A percentile compares a stretch with the other conserved stretches of the same genome.
Evolutionary conservation across 1,284 basidiomycete genomes (phyloP).

Genomic region (Wolfiporia cocos): DNA sequence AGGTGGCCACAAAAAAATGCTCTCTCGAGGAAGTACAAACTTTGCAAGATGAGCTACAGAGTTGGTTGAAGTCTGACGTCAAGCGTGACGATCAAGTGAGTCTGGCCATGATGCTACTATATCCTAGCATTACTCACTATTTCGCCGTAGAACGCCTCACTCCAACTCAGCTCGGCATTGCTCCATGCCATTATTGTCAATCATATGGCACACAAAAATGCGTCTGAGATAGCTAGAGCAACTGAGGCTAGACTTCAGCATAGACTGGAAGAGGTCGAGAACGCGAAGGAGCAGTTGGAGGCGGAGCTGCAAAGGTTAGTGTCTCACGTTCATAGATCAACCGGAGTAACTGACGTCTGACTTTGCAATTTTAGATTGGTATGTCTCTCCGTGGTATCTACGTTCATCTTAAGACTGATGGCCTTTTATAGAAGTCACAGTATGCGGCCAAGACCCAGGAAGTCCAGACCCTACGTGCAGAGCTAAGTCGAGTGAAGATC

Average conservation of each 20-base stretch:
- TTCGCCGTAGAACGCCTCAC: constrained; percentile 44
- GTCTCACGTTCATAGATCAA: constrained; percentile 11
- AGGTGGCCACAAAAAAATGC: constrained; percentile 77
- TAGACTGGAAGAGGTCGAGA: constrained; percentile 58
- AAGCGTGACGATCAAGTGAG: constrained; percentile 56
- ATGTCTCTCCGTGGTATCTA: constrained; percentile 27
- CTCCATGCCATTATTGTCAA: constrained; percentile 77
- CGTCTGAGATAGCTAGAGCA: constrained; percentile 54
- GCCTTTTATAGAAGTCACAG: constrained; percentile 41
- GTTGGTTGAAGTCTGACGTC: constrained; percentile 56
- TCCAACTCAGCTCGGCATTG: constrained; percentile 47
- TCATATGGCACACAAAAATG: constrained; percentile 69
- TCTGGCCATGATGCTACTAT: constrained; percentile 8
- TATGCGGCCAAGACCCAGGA: constrained; percentile 66
- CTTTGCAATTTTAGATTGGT: constrained; percentile 42
- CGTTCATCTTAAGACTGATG: constrained; percentile 11
- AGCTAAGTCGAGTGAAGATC: constrained; percentile 43
- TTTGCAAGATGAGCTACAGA: constrained; percentile 68
- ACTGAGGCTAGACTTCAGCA: constrained; percentile 54
- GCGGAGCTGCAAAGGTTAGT: constrained; percentile 57
- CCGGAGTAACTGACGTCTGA: constrained; percentile 8
- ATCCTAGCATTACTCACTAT: constrained; percentile 1
- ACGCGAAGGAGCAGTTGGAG: constrained; percentile 52
- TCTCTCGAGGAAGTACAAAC: constrained; percentile 74
- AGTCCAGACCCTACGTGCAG: constrained; percentile 56